These are phyloP conservation scores for Casuarina cunninghamiana DNA, from an alignment of 306 rosid species.

Conservation along the genomic window DNA sequence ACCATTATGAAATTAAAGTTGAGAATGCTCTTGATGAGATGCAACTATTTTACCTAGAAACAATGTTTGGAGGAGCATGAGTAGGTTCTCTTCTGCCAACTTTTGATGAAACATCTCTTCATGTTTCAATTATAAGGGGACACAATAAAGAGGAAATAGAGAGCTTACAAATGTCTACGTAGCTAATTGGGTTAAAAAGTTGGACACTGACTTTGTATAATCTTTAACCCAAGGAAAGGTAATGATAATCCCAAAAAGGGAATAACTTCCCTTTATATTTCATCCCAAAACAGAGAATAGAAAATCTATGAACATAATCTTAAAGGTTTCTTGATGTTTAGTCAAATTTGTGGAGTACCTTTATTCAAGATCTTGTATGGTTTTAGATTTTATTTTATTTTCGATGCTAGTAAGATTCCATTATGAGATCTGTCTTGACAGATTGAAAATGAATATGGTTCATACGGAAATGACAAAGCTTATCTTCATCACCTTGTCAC, in stretches of 20 bases:
- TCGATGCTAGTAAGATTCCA: slow-evolving; percentile 5
- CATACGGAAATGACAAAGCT: slow-evolving; percentile 76
- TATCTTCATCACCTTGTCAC: slow-evolving; percentile 76
- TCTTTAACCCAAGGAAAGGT: neutral
- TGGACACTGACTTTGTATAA: neutral
- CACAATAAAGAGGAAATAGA: neutral
- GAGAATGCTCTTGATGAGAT: neutral
- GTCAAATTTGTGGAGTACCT: neutral
- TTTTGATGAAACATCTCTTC: neutral
- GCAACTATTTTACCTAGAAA: neutral
- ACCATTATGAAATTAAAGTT: neutral
- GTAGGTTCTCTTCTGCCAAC: neutral
- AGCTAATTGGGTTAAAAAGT: neutral
- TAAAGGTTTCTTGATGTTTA: neutral
- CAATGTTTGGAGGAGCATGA: neutral
- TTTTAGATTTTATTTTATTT: neutral
- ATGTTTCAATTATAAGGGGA: neutral
- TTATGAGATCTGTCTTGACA: slow-evolving; percentile 43
- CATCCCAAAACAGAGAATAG: neutral
- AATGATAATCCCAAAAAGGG: neutral
- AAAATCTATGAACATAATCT: neutral
- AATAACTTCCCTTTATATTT: neutral
- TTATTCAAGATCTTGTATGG: neutral
- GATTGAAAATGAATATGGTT: slow-evolving; percentile 95
- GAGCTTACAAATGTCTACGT: neutral